A percentile compares a stretch with the other conserved stretches of the same genome.
Conservation (phyloP, 345 rosid species). For the Turritis glabra region DNA sequence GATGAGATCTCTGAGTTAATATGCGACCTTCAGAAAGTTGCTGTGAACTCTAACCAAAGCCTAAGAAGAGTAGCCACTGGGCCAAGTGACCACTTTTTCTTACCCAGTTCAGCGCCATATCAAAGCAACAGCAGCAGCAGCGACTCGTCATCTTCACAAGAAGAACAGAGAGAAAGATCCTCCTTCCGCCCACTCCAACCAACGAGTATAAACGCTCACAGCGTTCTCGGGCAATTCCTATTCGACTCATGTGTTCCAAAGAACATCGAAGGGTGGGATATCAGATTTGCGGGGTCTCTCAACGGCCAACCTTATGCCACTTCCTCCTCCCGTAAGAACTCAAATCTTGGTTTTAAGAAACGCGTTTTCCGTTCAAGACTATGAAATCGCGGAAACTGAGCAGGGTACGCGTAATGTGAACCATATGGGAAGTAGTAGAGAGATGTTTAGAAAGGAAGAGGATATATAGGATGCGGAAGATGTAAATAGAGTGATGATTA, state of each 20-base stretch:
- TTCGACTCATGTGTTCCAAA: slow-evolving; percentile 89
- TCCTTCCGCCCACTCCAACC: slow-evolving; percentile 45
- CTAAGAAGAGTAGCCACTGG: slow-evolving; percentile 73
- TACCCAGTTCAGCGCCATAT: slow-evolving; percentile 68
- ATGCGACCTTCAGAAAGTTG: slow-evolving; percentile 83
- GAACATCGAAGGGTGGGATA: slow-evolving; percentile 97
- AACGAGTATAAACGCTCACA: slow-evolving; percentile 72
- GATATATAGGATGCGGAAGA: slow-evolving; percentile 32
- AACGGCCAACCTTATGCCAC: slow-evolving; percentile 74
- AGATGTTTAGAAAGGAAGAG: slow-evolving; percentile 24
- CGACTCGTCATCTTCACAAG: slow-evolving; percentile 49
- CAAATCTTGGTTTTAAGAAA: slow-evolving; percentile 53
- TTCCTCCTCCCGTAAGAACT: slow-evolving; percentile 48
- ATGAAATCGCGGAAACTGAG: slow-evolving; percentile 21
- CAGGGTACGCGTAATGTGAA: slow-evolving; percentile 2
- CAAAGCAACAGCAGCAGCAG: slow-evolving; percentile 36
- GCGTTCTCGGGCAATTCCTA: slow-evolving; percentile 81
- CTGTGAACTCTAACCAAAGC: slow-evolving; percentile 89
- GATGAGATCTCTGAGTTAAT: slow-evolving; percentile 82
- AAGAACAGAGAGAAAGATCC: slow-evolving; percentile 55
- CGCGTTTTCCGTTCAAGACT: slow-evolving; percentile 64
- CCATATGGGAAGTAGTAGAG: slow-evolving; percentile 24
- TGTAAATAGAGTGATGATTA: slow-evolving; percentile 35
- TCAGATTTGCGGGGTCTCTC: slow-evolving; percentile 66
- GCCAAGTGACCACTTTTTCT: slow-evolving; percentile 80